These are phyloP conservation scores for Globisporangium canariense DNA, from an alignment of 352 stramenopile species.

Conservation along the genomic window DNA sequence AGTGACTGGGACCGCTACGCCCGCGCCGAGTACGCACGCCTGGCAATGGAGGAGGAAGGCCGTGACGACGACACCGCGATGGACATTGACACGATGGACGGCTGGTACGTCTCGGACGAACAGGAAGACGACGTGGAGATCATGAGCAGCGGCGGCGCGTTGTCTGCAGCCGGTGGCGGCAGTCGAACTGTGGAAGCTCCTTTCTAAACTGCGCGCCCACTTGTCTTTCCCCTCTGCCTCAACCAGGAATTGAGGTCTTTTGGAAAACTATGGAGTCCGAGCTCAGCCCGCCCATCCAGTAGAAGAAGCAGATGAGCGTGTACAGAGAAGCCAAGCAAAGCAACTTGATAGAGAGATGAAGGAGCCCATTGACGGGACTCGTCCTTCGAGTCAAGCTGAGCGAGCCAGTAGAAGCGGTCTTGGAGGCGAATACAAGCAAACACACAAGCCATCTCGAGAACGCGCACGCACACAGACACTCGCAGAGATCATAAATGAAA, in stretches of 20 bases:
- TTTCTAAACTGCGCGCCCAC: slow-evolving; percentile 30
- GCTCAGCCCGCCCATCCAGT: background rate
- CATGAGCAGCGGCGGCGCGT: slow-evolving; percentile 23
- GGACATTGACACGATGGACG: slow-evolving; percentile 89
- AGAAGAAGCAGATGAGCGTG: background rate
- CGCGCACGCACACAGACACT: background rate
- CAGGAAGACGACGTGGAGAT: slow-evolving; percentile 68
- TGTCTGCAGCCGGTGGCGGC: slow-evolving; percentile 17
- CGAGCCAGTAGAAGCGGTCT: background rate
- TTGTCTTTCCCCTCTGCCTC: background rate
- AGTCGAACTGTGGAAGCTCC: slow-evolving; percentile 71
- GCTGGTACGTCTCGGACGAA: slow-evolving; percentile 85
- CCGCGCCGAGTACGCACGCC: slow-evolving; percentile 94
- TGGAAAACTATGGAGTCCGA: too few relatives aligned
- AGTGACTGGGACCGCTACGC: slow-evolving; percentile 98
- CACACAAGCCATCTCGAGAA: background rate
- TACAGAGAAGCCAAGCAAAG: slow-evolving; percentile 5
- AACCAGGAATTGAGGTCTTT: background rate
- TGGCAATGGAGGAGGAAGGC: slow-evolving; percentile 97
- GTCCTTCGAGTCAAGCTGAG: background rate
- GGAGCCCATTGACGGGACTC: background rate
- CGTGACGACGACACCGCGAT: slow-evolving; percentile 86
- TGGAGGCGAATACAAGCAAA: background rate
- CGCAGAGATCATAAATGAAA: background rate
- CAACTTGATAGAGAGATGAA: background rate